Percentiles rank a stretch among this genome's conserved stretches.
These are phyloP conservation scores for Phalaenopsis hybrid DNA, from an alignment of 116 monocot genomes.

Conservation along the genomic window DNA sequence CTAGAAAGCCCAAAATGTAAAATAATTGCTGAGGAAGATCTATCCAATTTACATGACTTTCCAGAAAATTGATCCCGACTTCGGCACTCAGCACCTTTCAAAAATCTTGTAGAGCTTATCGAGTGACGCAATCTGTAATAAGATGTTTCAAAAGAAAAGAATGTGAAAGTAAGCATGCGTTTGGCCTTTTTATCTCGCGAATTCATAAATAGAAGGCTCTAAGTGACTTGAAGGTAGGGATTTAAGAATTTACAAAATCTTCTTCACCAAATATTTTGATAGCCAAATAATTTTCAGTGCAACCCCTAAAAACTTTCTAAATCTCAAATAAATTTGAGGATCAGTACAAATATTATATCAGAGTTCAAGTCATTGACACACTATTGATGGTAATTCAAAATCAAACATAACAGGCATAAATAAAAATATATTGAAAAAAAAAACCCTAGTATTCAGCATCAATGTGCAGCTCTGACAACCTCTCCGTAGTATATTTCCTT, in stretches of 20 bases:
- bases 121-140: constrained; percentile 60
- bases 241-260: no score
- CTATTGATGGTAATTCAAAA: background rate
- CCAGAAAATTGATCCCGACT: background rate
- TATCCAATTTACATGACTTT: background rate
- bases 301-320: no score
- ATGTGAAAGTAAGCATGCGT: no score
- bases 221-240: no score
- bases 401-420: background rate
- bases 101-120: constrained; percentile 83
- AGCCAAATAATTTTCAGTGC: no score
- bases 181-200: no score
- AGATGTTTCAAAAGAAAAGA: constrained; percentile 1
- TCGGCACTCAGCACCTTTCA: constrained; percentile 53
- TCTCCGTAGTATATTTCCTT: background rate
- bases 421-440: no score
- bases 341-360: no score
- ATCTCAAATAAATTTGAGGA: no score
- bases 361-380: background rate
- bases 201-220: no score
- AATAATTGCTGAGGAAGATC: background rate
- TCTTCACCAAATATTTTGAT: no score
- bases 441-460: background rate
- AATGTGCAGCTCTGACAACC: background rate
- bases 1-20: background rate